These are phyloP conservation scores for Acanthochlamys bracteata DNA, from an alignment of 106 monocot species.

Conservation along the genomic window DNA sequence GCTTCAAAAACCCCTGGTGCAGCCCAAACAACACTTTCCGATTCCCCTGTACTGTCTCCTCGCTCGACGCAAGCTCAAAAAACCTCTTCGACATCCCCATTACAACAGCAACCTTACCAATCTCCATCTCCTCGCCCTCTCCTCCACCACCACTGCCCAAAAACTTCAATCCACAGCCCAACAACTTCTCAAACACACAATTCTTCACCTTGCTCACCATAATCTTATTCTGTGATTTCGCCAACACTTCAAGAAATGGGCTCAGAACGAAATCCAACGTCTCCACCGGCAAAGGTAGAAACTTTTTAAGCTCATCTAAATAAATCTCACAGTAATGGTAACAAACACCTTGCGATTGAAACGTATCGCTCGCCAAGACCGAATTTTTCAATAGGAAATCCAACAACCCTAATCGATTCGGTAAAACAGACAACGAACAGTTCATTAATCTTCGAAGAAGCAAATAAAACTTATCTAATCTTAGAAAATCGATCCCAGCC, in stretches of 20 bases:
- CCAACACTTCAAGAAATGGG: constrained; percentile 51
- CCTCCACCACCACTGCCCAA: constrained; percentile 35
- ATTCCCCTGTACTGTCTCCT: constrained; percentile 52
- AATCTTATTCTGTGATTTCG: constrained; percentile 53
- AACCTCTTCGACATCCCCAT: constrained; percentile 56
- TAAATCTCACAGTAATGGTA: constrained; percentile 78
- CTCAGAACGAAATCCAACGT: constrained; percentile 33
- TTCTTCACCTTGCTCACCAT: constrained; percentile 63
- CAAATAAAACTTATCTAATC: constrained; percentile 92
- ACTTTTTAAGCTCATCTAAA: constrained; percentile 65
- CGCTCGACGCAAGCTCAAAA: constrained; percentile 45
- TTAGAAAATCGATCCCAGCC: constrained; percentile 75
- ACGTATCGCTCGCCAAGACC: constrained; percentile 48
- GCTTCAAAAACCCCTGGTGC: constrained; percentile 53
- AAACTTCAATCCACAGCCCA: constrained; percentile 29
- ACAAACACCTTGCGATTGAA: constrained; percentile 45
- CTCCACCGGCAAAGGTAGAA: constrained; percentile 32
- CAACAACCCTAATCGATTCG: constrained; percentile 20
- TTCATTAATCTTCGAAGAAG: constrained; percentile 55
- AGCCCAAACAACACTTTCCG: constrained; percentile 58
- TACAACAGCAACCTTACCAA: constrained; percentile 49
- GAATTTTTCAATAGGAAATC: constrained; percentile 38
- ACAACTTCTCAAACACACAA: constrained; percentile 50
- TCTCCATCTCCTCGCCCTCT: constrained; percentile 29
- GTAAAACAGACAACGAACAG: constrained; percentile 35